Evolutionary conservation across 306 rosid genomes (phyloP).

Genomic region (Trifolium dubium): DNA sequence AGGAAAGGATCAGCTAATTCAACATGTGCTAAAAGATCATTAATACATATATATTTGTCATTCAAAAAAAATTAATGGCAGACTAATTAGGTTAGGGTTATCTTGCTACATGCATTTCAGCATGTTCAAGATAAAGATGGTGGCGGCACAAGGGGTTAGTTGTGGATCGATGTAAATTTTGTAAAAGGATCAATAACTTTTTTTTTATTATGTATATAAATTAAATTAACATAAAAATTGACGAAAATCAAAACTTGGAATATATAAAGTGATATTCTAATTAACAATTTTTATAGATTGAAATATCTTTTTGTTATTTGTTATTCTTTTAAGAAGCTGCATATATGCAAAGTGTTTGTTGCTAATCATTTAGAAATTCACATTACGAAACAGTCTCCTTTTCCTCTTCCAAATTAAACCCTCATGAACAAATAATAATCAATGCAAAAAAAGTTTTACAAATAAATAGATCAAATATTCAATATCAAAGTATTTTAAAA

Average conservation of each 20-base stretch:
- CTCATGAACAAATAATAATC: constrained; percentile 8
- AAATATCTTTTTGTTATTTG: not conserved
- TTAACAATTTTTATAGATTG: constrained; percentile 24
- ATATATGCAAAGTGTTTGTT: not conserved
- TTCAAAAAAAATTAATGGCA: too few species aligned
- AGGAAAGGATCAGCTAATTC: constrained; percentile 13
- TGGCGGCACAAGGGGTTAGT: constrained; percentile 15
- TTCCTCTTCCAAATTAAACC: constrained; percentile 16
- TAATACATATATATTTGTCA: too few species aligned
- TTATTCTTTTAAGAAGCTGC: not conserved
- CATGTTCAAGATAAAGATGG: not conserved
- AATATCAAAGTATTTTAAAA: not conserved
- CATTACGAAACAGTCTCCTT: not conserved
- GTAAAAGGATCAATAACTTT: not conserved
- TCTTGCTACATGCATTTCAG: not conserved
- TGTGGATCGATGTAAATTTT: not conserved
- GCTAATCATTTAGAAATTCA: constrained; percentile 2
- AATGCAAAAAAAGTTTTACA: not conserved
- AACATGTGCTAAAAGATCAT: not conserved
- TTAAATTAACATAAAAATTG: not conserved
- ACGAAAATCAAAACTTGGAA: not conserved
- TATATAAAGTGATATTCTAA: not conserved
- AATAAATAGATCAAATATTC: not conserved
- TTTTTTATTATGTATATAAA: not conserved
- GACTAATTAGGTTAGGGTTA: too few species aligned